A percentile compares a stretch with the other conserved stretches of the same genome.
Evolutionary conservation across 2,329 filamentous ascomycete species (phyloP).

Genomic region (Lasiodiplodia sp.): DNA sequence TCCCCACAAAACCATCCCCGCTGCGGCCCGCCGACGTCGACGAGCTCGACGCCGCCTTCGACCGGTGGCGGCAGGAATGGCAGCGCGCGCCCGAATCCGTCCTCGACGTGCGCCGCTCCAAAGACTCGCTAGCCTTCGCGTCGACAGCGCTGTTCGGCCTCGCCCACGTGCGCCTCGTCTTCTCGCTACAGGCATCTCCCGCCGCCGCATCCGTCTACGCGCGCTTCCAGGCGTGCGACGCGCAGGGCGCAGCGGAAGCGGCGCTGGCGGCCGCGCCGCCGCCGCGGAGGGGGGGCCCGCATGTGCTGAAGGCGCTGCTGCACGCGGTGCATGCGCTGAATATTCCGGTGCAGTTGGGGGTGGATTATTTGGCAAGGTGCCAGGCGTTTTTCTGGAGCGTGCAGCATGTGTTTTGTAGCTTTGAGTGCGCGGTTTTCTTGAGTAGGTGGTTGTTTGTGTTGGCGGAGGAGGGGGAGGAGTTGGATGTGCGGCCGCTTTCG

Average conservation of each 20-base stretch:
- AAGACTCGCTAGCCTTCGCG: conserved; percentile 12
- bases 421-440: conserved; percentile 9
- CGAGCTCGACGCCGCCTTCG: conserved; percentile 2
- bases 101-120: background rate
- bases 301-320: background rate
- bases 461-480: background rate
- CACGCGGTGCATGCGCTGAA: conserved; percentile 5
- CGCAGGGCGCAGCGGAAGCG: background rate
- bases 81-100: conserved; percentile 4
- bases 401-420: background rate
- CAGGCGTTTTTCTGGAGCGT: conserved; percentile 12
- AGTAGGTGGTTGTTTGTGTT: background rate
- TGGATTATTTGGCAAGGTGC: background rate
- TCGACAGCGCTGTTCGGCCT: conserved; percentile 10
- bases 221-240: background rate
- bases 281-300: background rate
- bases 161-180: conserved; percentile 7
- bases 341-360: background rate
- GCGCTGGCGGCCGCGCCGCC: background rate
- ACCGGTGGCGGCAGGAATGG: conserved; percentile 3
- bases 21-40: background rate
- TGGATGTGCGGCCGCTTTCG: background rate
- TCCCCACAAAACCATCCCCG: background rate
- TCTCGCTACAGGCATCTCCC: background rate
- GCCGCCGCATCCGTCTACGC: background rate